Base-by-base conservation (phyloP, 805 yeast species). In the Suhomyces faveliae region DNA sequence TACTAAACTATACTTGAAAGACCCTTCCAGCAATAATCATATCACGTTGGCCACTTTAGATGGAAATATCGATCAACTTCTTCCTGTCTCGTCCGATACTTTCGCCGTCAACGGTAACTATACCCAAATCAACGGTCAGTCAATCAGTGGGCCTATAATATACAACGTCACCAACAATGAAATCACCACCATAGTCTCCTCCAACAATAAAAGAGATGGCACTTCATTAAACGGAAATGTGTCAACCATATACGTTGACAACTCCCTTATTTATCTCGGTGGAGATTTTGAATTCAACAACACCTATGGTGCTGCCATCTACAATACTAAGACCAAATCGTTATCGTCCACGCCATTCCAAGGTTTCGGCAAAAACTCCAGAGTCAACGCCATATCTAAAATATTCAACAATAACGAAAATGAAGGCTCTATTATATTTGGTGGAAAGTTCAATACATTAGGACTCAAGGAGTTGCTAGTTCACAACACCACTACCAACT, bases 391-490 rank as follows among this genome's bases (percentile, higher is more conserved):
- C 6, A 90, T 94, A 13, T 53, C 79, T 0, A 74, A 76, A 51
- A 60, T 80, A 3, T 57, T 61, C 35, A 67, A 66, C 42, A 47
- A 48, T 41, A 57, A 65, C 9, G 47, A 51, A 25, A 48, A 53
- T 30, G 15, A 46, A 12, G 82, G 79, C 33, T 71, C 77, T 29
- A 73, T 94, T 6, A 61, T 94, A 10, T 92, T 90, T 68, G 92
- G 94, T 1, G 99, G 99, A 10, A 50, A 67, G 3, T 90, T 94
- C 61, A 59, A 71, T 47, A 78, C 85, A 8, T 67, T 89, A 38
- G 89, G 88, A 6, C 66, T 82, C 47, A 57, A 63, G 4, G 66
- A 72, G 25, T 68, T 79, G 37, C 70, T 78, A 35, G 47, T 48
- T 19, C 74, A 69, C 53, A 73, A 69, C 50, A 47, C 61, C n/a